phyloP scores from a whole-genome alignment of 345 rosid genomes.

The Citrus trifoliata region DNA sequence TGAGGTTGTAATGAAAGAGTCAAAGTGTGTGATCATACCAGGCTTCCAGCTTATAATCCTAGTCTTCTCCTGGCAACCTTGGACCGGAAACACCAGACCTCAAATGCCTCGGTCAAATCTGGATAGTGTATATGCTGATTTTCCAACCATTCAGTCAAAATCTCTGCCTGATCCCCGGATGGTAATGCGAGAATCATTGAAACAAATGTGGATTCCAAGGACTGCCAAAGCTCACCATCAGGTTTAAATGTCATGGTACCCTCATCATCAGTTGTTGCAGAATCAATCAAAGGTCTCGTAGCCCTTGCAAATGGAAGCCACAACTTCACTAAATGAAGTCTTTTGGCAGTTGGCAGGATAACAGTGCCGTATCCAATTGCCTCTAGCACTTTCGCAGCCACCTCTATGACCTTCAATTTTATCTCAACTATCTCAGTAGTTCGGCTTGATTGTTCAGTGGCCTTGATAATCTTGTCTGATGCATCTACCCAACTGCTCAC shows the following conservation, averaged over 20 bases:
- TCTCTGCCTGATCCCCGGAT: conserved; percentile 75
- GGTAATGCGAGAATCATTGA: conserved; percentile 71
- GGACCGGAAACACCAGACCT: conserved; percentile 85
- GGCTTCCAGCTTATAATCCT: conserved; percentile 29
- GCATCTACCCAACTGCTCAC: conserved; percentile 68
- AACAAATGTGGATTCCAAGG: conserved; percentile 73
- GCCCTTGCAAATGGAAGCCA: conserved; percentile 89
- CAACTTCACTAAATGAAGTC: conserved; percentile 61
- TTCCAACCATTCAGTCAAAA: conserved; percentile 77
- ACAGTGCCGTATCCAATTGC: conserved; percentile 73
- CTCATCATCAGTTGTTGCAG: conserved; percentile 25
- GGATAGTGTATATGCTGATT: conserved; percentile 58
- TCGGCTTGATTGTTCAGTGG: conserved; percentile 32
- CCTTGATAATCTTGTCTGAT: conserved; percentile 59
- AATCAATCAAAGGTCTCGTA: conserved; percentile 61
- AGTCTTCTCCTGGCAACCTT: conserved; percentile 76
- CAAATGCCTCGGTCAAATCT: conserved; percentile 86
- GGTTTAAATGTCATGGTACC: conserved; percentile 33
- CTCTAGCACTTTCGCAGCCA: conserved; percentile 72
- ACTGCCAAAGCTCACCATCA: conserved; percentile 80
- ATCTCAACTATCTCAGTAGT: conserved; percentile 39
- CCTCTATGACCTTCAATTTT: conserved; percentile 57
- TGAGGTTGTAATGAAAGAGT: not conserved
- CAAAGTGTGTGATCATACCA: conserved; percentile 6
- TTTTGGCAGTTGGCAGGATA: conserved; percentile 58